Base-by-base conservation (phyloP, 2,329 filamentous ascomycete genomes). In the Aspergillus ochraceoroseus region DNA sequence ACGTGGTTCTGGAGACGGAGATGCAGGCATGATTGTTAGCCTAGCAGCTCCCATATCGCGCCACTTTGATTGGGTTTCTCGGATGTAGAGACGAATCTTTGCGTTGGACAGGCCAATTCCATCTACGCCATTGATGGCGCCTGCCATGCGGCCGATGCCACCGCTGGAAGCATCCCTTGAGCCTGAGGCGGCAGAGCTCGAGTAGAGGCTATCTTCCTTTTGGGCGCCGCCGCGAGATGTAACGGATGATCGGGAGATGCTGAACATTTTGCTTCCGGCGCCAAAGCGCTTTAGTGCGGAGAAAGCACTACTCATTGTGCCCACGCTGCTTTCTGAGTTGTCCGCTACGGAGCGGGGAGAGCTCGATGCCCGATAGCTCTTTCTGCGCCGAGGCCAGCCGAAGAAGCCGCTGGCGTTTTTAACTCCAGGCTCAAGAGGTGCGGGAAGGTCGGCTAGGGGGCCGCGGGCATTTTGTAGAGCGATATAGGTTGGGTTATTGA, bases 401-500 rank as follows among this genome's bases (percentile, higher is more conserved):
- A 73, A 70, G 59, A 66, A 67, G 32, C 64, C 62, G 28, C 62
- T 59, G 26, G 59, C n/a, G n/a, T n/a, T 54, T 38, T 65, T 66
- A 13, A 55, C 60, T 7, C 64, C 59, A 17, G 69, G 70, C 38
- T 75, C 74, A 58, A 78, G 56, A 17, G 57, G 51, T 5, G 47
- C 75, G 67, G 26, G 77, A 67, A 49, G 79, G 77, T 51, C 78
- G 72, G 48, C 79, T 72, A 65, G 52, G 68, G 75, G 55, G 43
- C 62, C 73, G 46, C 87, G 70, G 74, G 94, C 68, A 70, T 85
- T 74, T 73, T 87, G 76, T 71, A 88, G 52, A 63, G 82, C 61
- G 71, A 85, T 88, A 67, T 90, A 95, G 39, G 88, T 90, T 38
- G 87, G 83, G 60, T 96, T 95, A 66, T 95, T 87, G 61, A 95